Evolutionary conservation across 1,139 yeast species (phyloP), one percentile per base, ranked within the genome.

Genomic region (Pneumocystis murina): DNA sequence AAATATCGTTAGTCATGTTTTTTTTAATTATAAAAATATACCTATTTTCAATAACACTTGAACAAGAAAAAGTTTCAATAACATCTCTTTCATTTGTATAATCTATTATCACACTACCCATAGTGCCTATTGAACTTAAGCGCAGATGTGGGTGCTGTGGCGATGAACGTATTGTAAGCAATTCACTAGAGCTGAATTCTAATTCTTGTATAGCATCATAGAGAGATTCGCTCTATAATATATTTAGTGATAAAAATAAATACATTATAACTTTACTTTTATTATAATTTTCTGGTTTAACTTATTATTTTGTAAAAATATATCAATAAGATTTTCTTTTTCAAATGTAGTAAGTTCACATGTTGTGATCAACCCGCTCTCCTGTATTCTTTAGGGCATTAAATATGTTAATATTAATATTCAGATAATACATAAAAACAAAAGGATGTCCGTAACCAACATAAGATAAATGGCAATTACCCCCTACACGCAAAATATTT

Each of bases 291-390:
- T 65, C 10, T 62, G 63, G 17, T 61, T 64, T 12, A 64, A 59
- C 35, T 65, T 62, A 55, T 66, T 68, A 28, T 66, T 40, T 17
- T 64, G 65, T 36, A 67, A 63, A 10, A 64, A 41, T 24, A 65
- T 59, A 36, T 66, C 67, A 24, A 64, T 40, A 38, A 59, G n/a
- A 40, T 64, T 66, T 24, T 62, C 67, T 12, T 64, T 66, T 40
- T 67, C 69, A 54, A 63, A 64, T 12, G 69, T 68, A 28, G 66
- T 62, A 55, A 68, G 65, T 59, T 65, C 68, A 62, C 69, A 68
- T 5, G 68, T 68, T 30, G 69, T 68, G 14, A 66, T 63, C 39
- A 68, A 61, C 12, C 66, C 63, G n/a, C 66, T 65, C 38, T 68
- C 69, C 48, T 68, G 68, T 20, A 68, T 59, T 64, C 67, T 65